Conservation (phyloP, 176 grass and related monocot species). For the Aegilops sharonensis region DNA sequence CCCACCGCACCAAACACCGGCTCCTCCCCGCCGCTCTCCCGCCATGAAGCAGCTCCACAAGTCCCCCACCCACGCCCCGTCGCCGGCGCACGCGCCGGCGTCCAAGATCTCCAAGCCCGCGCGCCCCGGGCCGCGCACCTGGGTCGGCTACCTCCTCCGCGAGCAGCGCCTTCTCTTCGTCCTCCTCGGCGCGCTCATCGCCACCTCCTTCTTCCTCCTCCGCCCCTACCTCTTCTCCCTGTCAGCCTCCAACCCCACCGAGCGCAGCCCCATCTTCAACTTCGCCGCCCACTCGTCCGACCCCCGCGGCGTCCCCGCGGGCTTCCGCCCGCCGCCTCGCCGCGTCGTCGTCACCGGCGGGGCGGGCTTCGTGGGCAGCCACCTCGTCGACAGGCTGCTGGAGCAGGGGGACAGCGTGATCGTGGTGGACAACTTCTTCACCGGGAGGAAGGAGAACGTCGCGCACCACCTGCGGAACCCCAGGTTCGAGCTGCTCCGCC, state of each 20-base stretch:
- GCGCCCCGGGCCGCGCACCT: slow-evolving; percentile 51
- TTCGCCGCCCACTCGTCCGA: slow-evolving; percentile 19
- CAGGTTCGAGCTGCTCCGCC: slow-evolving; percentile 91
- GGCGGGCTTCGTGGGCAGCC: slow-evolving; percentile 84
- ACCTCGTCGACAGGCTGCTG: slow-evolving; percentile 88
- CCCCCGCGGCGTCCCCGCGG: slow-evolving; percentile 34
- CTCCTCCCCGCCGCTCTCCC: slow-evolving; percentile 26
- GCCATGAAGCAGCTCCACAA: slow-evolving; percentile 82
- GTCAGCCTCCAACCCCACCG: slow-evolving; percentile 14
- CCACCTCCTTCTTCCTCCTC: slow-evolving; percentile 93
- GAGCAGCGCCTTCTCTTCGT: slow-evolving; percentile 98
- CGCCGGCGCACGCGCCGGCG: slow-evolving; percentile 43
- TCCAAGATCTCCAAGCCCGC: slow-evolving; percentile 43
- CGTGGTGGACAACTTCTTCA: slow-evolving; percentile 94
- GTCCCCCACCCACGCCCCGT: slow-evolving; percentile 32
- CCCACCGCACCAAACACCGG: background rate
- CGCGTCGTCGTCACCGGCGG: slow-evolving; percentile 86
- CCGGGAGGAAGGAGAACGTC: slow-evolving; percentile 77
- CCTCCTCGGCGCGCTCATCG: slow-evolving; percentile 87
- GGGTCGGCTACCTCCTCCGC: slow-evolving; percentile 75
- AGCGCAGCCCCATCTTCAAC: slow-evolving; percentile 39
- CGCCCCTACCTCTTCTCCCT: slow-evolving; percentile 69
- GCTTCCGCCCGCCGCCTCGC: slow-evolving; percentile 37
- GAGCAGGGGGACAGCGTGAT: slow-evolving; percentile 85
- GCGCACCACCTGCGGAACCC: slow-evolving; percentile 78